A percentile compares a stretch with the other conserved stretches of the same genome.
Conservation (phyloP, 768 basidiomycete genomes). For the Suillus spraguei region DNA sequence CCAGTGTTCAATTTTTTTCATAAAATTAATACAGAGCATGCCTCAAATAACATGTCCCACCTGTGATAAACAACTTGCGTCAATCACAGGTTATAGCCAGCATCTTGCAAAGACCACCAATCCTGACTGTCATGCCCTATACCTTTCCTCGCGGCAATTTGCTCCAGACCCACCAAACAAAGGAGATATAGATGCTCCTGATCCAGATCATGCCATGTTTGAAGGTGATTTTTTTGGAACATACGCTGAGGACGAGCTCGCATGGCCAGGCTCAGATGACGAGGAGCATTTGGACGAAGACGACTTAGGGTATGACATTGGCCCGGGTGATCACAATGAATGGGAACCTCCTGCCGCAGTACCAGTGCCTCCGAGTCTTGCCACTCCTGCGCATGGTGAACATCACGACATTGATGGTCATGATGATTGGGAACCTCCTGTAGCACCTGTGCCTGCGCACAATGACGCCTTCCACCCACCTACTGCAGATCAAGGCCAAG, state of each 20-base stretch:
- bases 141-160: neutral
- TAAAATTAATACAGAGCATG: neutral
- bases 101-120: slow-evolving; percentile 10
- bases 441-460: no score
- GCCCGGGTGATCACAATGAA: no score
- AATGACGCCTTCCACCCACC: no score
- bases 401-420: no score
- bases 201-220: neutral
- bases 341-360: no score
- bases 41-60: neutral
- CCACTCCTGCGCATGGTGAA: no score
- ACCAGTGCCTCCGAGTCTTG: no score
- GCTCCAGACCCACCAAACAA: neutral
- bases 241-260: neutral
- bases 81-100: slow-evolving; percentile 4
- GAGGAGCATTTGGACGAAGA: neutral
- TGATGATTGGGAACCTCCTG: no score
- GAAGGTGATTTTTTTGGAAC: neutral
- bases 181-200: no score
- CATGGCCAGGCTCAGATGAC: neutral
- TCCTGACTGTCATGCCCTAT: neutral
- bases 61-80: neutral
- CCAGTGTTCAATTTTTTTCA: neutral
- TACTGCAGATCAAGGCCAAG: no score
- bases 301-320: neutral